Evolutionary conservation across 2,329 filamentous ascomycete genomes (phyloP), one percentile per base, ranked within the genome.

Genomic region (Calonectria leucothoes): DNA sequence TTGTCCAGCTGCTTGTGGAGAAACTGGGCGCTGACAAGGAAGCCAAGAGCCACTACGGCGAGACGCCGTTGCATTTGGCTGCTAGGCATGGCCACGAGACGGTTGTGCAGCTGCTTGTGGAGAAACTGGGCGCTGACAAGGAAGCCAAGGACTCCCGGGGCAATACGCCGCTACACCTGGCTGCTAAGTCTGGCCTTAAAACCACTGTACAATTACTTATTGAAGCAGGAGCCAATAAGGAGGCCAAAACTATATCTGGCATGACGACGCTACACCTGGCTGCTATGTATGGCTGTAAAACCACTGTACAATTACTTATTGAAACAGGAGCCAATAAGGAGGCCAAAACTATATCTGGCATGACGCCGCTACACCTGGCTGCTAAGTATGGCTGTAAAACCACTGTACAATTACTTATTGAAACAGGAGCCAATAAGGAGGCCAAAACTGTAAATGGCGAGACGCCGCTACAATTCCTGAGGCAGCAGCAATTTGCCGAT

Each of bases 341-440:
- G 7, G 27, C 27, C 15, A 52, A 3, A 5, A 8, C 20, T 33
- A 29, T 1, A 6, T 1, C 8, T 10, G 27, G 27, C 1, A 20
- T 2, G 17, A 52, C 49, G 17, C 6, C 27, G 4, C 7, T 52
- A 20, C 1, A 6, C 15, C 8, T 17, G 15, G 49, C 49, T 31
- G 20, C 4, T 7, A 8, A 5, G 4, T 8, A 11, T 4, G 27
- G 15, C 2, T 1, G 8, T n/a, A 8, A 2, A 4, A 3, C 4
- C 6, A 7, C 31, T n/a, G 27, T 52, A 4, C 25, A 52, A n/a
- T 7, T 31, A 7, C 49, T 52, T 7, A 14, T 52, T 11, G 15
- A 52, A 10, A 29, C 20, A 3, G 37, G 37, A 7, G 20, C 20
- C 7, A 8, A 48, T 48, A 6, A n/a, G 42, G 20, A 48, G 20